Percentiles rank a stretch among this genome's conserved stretches.
Evolutionary conservation across 768 basidiomycete species (phyloP).

Genomic region (Tylopilus sp.): DNA sequence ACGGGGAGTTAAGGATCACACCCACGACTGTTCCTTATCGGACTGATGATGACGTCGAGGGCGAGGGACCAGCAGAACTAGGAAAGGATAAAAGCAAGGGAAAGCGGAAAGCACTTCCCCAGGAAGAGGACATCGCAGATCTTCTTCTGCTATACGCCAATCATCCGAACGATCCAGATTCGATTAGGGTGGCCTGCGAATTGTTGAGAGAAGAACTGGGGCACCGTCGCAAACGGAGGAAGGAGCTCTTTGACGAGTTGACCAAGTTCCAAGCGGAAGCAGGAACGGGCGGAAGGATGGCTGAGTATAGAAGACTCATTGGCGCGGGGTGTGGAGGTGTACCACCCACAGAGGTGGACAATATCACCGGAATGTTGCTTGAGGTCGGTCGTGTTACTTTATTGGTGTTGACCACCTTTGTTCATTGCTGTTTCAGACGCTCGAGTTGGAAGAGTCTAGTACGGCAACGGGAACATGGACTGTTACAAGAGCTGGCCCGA

Average conservation of each 20-base stretch:
- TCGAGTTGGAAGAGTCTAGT: slow-evolving; percentile 79
- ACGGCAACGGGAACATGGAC: slow-evolving; percentile 46
- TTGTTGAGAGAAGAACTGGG: slow-evolving; percentile 60
- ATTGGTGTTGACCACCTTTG: neutral
- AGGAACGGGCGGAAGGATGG: slow-evolving; percentile 86
- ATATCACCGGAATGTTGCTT: slow-evolving; percentile 76
- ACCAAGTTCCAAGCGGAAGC: slow-evolving; percentile 84
- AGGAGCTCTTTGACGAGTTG: slow-evolving; percentile 68
- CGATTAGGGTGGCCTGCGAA: slow-evolving; percentile 53
- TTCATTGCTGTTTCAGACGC: slow-evolving; percentile 45
- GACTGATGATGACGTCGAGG: slow-evolving; percentile 44
- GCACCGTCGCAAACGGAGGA: slow-evolving; percentile 64
- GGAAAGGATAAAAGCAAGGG: slow-evolving; percentile 48
- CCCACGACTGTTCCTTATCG: slow-evolving; percentile 43
- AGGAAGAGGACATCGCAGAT: slow-evolving; percentile 62
- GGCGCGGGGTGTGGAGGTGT: slow-evolving; percentile 88
- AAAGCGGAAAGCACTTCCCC: slow-evolving; percentile 49
- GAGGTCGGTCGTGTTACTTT: slow-evolving; percentile 50
- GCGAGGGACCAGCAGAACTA: slow-evolving; percentile 34
- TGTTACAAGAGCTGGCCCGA: slow-evolving; percentile 24
- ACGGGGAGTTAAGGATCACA: slow-evolving; percentile 51
- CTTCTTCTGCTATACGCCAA: slow-evolving; percentile 54
- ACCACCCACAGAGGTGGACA: slow-evolving; percentile 83
- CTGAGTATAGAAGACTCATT: slow-evolving; percentile 85
- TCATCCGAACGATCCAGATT: slow-evolving; percentile 56